Conservation (phyloP, 2,329 filamentous ascomycete species). For the Diatrype stigma region DNA sequence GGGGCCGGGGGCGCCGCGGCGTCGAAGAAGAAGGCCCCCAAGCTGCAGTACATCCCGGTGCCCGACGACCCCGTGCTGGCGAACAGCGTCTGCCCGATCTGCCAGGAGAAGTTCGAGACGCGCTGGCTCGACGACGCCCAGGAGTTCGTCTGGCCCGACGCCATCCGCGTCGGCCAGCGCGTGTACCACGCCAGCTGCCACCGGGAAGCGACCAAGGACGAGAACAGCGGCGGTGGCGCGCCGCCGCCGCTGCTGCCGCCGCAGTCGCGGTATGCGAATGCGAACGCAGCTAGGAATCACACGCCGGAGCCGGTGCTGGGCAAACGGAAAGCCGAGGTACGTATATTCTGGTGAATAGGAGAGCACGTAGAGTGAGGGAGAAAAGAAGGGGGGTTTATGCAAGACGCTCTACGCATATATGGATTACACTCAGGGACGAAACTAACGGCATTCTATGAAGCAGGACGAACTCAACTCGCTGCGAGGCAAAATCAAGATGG, state of each 20-base stretch:
- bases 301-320: slow-evolving; percentile 65
- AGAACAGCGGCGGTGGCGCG: slow-evolving; percentile 33
- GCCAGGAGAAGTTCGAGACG: slow-evolving; percentile 90
- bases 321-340: slow-evolving; percentile 71
- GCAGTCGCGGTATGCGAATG: slow-evolving; percentile 12
- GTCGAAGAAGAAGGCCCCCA: slow-evolving; percentile 39
- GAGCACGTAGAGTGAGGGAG: too few species aligned
- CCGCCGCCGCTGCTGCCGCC: slow-evolving; percentile 22
- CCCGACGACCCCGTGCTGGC: slow-evolving; percentile 72
- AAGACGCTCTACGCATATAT: background rate
- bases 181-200: slow-evolving; percentile 91
- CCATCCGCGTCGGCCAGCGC: slow-evolving; percentile 69
- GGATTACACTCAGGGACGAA: background rate
- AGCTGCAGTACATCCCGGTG: slow-evolving; percentile 73
- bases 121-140: slow-evolving; percentile 90
- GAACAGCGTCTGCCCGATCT: slow-evolving; percentile 84
- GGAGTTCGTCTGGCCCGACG: slow-evolving; percentile 96
- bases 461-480: slow-evolving; percentile 28
- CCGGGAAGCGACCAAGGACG: slow-evolving; percentile 70
- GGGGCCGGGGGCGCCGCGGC: slow-evolving; percentile 20
- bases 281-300: slow-evolving; percentile 37
- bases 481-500: slow-evolving; percentile 26
- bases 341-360: slow-evolving; percentile 14
- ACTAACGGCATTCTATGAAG: slow-evolving; percentile 20
- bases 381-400: background rate